Evolutionary conservation across 306 rosid genomes (phyloP).

Genomic region (Acmispon strigosus): DNA sequence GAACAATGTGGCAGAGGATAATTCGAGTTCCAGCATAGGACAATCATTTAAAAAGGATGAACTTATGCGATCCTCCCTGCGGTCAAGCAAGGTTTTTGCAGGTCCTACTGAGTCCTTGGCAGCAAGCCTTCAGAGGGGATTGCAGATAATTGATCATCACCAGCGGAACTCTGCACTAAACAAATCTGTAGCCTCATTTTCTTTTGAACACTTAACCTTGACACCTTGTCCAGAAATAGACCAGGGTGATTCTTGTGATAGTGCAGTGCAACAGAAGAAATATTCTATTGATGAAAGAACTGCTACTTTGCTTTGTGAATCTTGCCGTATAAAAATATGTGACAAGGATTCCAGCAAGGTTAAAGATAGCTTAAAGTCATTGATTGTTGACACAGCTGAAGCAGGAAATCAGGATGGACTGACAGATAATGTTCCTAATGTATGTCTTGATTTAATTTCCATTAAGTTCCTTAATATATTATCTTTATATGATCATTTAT

Average conservation of each 20-base stretch:
- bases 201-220: conserved; percentile 64
- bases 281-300: conserved; percentile 33
- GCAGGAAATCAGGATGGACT: conserved; percentile 29
- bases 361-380: conserved; percentile 42
- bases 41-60: conserved; percentile 50
- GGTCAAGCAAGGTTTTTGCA: conserved; percentile 50
- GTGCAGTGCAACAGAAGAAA: conserved; percentile 33
- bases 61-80: conserved; percentile 44
- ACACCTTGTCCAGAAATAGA: conserved; percentile 46
- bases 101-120: conserved; percentile 88
- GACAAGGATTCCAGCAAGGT: conserved; percentile 35
- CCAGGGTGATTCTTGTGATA: conserved; percentile 32
- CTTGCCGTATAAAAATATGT: conserved; percentile 48
- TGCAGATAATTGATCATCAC: conserved; percentile 80
- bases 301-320: conserved; percentile 48
- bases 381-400: conserved; percentile 24
- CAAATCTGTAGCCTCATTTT: conserved; percentile 73
- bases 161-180: conserved; percentile 64
- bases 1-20: conserved; percentile 50
- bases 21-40: conserved; percentile 35
- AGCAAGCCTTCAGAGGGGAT: conserved; percentile 93
- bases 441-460: conserved; percentile 19
- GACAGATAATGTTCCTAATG: conserved; percentile 31
- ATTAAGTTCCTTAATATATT: neutral
- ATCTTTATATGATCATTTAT: neutral